Base-by-base conservation (phyloP, 441 rosid species). In the Pelargonium citronellum region DNA sequence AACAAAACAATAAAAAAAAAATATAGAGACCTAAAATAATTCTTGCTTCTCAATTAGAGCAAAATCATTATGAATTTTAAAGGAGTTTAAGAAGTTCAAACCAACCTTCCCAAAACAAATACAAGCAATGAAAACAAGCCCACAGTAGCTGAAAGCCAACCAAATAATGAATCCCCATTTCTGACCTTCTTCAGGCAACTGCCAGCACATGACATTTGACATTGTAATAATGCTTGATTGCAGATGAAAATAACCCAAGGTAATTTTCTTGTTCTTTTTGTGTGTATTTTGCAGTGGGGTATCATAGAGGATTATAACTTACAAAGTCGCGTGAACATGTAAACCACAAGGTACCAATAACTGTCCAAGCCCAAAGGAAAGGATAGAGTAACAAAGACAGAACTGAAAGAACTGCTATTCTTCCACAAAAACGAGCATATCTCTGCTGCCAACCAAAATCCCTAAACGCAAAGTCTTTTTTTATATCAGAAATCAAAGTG, bases 91-190 rank as follows among this genome's bases (percentile, higher is more conserved):
- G 47, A 37, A 47, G 58, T 55, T 67, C 16, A 27, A 43, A 67
- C 79, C 49, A 58, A 95, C 99, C 97, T 91, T 92, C 79, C 92
- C 84, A 64, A 85, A 12, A 47, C 91, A 95, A 84, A 86, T 86
- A 85, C 90, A 86, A 68, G 95, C 91, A 68, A 95, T 79, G 82
- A 91, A 87, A 67, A 95, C 68, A 62, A 95, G 98, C 73, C 91
- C 96, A 82, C 95, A 89, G 83, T 92, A 95, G 82, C 99, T 95
- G 80, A 91, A 91, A 75, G 89, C 79, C 79, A 95, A 84, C 99
- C 99, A 95, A 71, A 95, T 95, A 39, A 95, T 85, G 75, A 95
- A 95, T 68, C 97, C 97, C 96, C 96, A 95, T 81, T 89, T 95
- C 79, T 92, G 96, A 73, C 97, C 98, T 73, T 87, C 89, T 79